phyloP scores from a whole-genome alignment of 352 stramenopile genomes.

The Pythium pyrilobum region DNA sequence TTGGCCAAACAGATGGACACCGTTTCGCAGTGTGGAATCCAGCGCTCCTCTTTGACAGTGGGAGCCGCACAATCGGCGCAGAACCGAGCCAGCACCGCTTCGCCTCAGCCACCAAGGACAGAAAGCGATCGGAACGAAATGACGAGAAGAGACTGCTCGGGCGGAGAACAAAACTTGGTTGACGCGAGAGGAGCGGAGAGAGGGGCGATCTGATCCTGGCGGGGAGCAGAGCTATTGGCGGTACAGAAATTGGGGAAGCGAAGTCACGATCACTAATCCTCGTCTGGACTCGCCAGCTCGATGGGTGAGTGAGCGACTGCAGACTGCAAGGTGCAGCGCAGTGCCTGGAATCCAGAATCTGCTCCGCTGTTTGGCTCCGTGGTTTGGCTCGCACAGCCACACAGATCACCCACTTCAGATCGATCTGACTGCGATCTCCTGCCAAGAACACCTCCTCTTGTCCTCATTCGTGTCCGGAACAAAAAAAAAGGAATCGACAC shows the following conservation, averaged over 20 bases:
- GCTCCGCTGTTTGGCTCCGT: no score
- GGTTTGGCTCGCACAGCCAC: no score
- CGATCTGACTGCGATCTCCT: neutral
- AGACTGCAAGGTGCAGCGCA: no score
- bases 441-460: neutral
- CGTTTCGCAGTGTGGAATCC: conserved; percentile 11
- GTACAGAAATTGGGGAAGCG: conserved; percentile 13
- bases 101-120: neutral
- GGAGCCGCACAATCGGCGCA: neutral
- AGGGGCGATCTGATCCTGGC: conserved; percentile 18
- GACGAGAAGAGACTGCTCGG: no score
- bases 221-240: neutral
- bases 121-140: neutral
- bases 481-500: conserved; percentile 9
- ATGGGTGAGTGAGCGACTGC: no score
- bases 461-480: neutral
- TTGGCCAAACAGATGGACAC: conserved; percentile 23
- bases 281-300: no score
- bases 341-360: no score
- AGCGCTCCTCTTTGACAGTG: conserved; percentile 3
- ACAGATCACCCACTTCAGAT: no score
- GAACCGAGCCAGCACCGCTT: neutral
- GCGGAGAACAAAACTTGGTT: conserved; percentile 5
- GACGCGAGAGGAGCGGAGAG: conserved; percentile 14
- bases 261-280: conserved; percentile 15